phyloP scores from a whole-genome alignment of 192 early-diverging fungal genomes.

The Lobosporangium transversale region DNA sequence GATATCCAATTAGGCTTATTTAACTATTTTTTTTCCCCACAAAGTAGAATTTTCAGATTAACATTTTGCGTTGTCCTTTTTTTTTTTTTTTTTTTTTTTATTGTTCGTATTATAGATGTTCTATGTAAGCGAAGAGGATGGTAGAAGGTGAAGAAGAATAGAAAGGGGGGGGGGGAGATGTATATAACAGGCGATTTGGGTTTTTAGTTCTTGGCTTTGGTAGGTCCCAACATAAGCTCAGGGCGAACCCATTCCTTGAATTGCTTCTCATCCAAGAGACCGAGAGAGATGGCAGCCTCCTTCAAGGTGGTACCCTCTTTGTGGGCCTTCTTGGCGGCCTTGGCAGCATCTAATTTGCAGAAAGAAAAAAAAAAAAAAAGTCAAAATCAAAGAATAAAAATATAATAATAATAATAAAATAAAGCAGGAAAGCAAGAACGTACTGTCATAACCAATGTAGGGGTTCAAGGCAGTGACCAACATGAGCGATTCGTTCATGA shows the following conservation, averaged over 20 bases:
- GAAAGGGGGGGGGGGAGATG: neutral
- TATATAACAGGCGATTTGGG: too few species aligned
- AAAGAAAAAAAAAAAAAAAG: neutral
- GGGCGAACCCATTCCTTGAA: conserved; percentile 98
- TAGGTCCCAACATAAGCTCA: conserved; percentile 83
- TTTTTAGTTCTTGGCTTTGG: conserved; percentile 36
- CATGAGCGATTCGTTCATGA: conserved; percentile 96
- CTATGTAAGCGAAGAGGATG: neutral
- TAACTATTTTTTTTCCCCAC: too few species aligned
- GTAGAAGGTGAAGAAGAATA: neutral
- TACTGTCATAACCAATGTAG: conserved; percentile 80
- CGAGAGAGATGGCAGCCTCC: conserved; percentile 91
- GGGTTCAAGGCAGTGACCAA: conserved; percentile 99
- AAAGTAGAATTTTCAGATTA: too few species aligned
- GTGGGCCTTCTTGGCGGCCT: conserved; percentile 97
- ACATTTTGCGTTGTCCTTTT: too few species aligned
- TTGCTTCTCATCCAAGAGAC: conserved; percentile 87
- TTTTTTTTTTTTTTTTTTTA: neutral
- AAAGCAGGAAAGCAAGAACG: neutral
- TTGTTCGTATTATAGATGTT: neutral
- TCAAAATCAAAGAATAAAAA: neutral
- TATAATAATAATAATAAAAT: neutral
- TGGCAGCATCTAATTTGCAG: conserved; percentile 79
- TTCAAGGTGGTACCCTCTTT: conserved; percentile 87
- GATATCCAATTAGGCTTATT: too few species aligned